Conservation (phyloP, 2,329 filamentous ascomycete species). For the Colletotrichum lentis region DNA sequence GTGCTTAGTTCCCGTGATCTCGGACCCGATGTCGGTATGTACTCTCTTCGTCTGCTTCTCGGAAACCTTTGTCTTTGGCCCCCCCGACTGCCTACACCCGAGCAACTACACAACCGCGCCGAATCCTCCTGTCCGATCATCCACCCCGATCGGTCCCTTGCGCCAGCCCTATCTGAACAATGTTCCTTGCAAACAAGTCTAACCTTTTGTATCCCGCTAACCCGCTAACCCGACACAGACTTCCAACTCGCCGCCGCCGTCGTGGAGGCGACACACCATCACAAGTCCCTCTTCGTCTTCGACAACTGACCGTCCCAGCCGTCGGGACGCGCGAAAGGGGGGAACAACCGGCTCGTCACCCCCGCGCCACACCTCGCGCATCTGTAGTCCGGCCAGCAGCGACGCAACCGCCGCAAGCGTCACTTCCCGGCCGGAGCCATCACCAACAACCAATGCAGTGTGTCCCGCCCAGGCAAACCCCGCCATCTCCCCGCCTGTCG, state of each 20-base stretch:
- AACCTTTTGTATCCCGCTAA: neutral
- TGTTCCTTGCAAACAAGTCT: neutral
- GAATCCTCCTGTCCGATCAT: too few species aligned
- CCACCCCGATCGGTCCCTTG: neutral
- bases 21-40: constrained; percentile 73
- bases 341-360: constrained; percentile 43
- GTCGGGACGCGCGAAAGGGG: constrained; percentile 36
- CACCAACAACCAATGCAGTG: neutral
- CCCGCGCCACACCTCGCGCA: constrained; percentile 45
- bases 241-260: constrained; percentile 78
- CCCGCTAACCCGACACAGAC: constrained; percentile 60
- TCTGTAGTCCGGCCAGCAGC: constrained; percentile 52
- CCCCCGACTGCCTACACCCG: too few species aligned
- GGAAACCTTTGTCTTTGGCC: too few species aligned
- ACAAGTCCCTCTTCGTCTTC: constrained; percentile 80
- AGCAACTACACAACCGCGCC: too few species aligned
- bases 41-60: neutral
- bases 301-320: constrained; percentile 52
- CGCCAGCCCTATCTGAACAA: neutral
- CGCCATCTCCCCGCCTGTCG: neutral
- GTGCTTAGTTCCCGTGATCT: constrained; percentile 75
- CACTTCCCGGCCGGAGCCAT: neutral
- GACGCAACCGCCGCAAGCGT: neutral
- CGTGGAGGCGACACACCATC: constrained; percentile 84
- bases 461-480: neutral